Percentiles rank a stretch among this genome's conserved stretches.
These are phyloP conservation scores for Yamadazyma kanchanaburiensis DNA, from an alignment of 1,139 yeast species.

Conservation along the genomic window DNA sequence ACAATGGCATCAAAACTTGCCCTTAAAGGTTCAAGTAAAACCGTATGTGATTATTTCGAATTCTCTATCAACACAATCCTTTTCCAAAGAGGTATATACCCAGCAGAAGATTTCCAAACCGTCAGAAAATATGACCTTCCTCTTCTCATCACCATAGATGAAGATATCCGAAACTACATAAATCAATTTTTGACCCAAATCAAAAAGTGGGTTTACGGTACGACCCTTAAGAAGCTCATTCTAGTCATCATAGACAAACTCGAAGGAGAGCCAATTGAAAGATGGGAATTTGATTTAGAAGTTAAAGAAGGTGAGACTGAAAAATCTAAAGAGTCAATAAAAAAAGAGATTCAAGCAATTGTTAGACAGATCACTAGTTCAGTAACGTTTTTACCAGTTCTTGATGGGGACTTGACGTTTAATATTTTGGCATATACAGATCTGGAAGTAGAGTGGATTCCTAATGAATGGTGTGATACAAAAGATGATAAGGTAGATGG, in stretches of 20 bases:
- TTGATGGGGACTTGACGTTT: conserved; percentile 73
- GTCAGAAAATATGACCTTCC: conserved; percentile 81
- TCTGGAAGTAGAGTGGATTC: conserved; percentile 55
- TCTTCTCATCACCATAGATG: conserved; percentile 69
- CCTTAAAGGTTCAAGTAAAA: conserved; percentile 72
- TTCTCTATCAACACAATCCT: conserved; percentile 76
- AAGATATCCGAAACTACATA: conserved; percentile 72
- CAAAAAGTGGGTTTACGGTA: conserved; percentile 76
- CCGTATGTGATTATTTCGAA: conserved; percentile 81
- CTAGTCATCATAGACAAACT: conserved; percentile 69
- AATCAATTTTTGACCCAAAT: conserved; percentile 69
- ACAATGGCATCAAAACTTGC: conserved; percentile 44
- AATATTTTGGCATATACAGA: conserved; percentile 86
- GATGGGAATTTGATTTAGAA: conserved; percentile 82
- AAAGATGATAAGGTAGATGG: conserved; percentile 54
- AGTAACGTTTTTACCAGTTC: conserved; percentile 77
- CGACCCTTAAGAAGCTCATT: conserved; percentile 65
- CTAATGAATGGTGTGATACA: conserved; percentile 85
- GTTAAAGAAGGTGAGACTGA: conserved; percentile 8
- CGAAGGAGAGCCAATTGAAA: conserved; percentile 66
- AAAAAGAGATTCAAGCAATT: conserved; percentile 76
- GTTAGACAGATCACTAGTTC: conserved; percentile 89
- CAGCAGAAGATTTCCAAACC: conserved; percentile 79
- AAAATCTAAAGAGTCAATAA: conserved; percentile 52
- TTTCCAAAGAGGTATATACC: conserved; percentile 89